Evolutionary conservation across 2,329 filamentous ascomycete genomes (phyloP).

Genomic region (Pleomassaria siparia): DNA sequence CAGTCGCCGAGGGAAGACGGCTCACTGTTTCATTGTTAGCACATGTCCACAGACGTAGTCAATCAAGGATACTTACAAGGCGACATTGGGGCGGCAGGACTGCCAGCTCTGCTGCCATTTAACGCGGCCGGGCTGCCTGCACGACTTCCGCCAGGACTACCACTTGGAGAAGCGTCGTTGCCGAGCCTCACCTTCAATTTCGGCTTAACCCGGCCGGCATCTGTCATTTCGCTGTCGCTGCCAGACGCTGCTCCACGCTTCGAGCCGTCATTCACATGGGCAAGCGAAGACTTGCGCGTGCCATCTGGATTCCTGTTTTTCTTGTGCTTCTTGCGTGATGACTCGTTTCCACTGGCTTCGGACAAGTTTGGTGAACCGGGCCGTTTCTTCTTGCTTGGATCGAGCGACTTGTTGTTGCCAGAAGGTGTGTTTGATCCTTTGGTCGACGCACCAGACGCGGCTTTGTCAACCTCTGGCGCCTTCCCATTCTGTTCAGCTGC

Average conservation of each 20-base stretch:
- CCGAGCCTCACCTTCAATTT: constrained; percentile 57
- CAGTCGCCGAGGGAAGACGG: constrained; percentile 46
- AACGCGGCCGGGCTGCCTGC: constrained; percentile 45
- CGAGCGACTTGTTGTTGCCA: constrained; percentile 54
- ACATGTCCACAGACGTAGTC: not conserved
- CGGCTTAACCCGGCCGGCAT: constrained; percentile 63
- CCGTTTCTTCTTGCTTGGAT: constrained; percentile 69
- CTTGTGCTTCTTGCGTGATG: constrained; percentile 70
- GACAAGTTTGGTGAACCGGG: constrained; percentile 84
- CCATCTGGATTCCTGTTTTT: constrained; percentile 37
- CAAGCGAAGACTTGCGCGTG: constrained; percentile 28
- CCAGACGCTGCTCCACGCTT: constrained; percentile 57
- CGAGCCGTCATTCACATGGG: constrained; percentile 20
- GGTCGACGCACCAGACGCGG: constrained; percentile 58
- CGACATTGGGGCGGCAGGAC: constrained; percentile 22
- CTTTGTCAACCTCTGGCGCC: constrained; percentile 47
- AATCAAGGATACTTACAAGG: constrained; percentile 7
- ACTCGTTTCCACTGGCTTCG: constrained; percentile 90
- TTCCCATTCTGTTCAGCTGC: constrained; percentile 50
- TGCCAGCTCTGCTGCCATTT: constrained; percentile 34
- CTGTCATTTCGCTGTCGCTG: constrained; percentile 73
- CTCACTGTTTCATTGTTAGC: constrained; percentile 9
- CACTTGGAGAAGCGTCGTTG: constrained; percentile 56
- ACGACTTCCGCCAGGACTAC: constrained; percentile 64
- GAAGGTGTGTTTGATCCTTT: constrained; percentile 72